Percentiles rank a stretch among this genome's conserved stretches.
Evolutionary conservation across 208 protist species (phyloP).

Genomic region (Trypanosoma brucei): DNA sequence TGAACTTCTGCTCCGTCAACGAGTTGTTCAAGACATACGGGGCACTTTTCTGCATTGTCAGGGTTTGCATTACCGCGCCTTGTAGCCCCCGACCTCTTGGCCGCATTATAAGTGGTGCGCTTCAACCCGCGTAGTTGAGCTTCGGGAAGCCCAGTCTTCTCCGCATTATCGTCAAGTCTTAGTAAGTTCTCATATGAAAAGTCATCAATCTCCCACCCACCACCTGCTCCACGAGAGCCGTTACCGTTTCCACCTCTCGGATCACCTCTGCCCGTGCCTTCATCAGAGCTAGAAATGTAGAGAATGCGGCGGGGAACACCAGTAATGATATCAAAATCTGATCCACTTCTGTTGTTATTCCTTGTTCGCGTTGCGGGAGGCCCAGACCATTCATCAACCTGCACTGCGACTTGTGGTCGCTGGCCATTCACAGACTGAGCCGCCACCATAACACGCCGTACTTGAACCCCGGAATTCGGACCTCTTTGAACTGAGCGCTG

Average conservation of each 20-base stretch:
- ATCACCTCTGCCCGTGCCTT: not conserved
- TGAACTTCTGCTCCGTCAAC: not conserved
- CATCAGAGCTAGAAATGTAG: not conserved
- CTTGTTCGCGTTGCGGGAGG: not conserved
- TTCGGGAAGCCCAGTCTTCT: slow-evolving; percentile 18
- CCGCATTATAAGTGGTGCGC: slow-evolving; percentile 1
- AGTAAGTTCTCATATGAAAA: slow-evolving; percentile 41
- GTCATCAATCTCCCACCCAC: slow-evolving; percentile 31
- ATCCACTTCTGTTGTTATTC: slow-evolving; percentile 12
- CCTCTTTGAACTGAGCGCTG: too few relatives aligned
- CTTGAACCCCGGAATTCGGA: not conserved
- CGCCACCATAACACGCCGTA: slow-evolving; percentile 5
- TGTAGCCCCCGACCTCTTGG: not conserved
- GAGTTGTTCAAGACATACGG: slow-evolving; percentile 41
- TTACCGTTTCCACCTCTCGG: not conserved
- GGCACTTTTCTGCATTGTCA: slow-evolving; percentile 18
- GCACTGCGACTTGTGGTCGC: slow-evolving; percentile 3
- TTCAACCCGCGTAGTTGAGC: slow-evolving; percentile 26
- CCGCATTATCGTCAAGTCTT: slow-evolving; percentile 17
- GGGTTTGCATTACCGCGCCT: not conserved
- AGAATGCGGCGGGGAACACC: not conserved
- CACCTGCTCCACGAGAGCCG: not conserved
- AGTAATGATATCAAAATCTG: slow-evolving; percentile 16
- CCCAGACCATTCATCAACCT: not conserved
- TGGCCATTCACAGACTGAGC: not conserved